These are phyloP conservation scores for Yamadazyma triangularis DNA, from an alignment of 1,139 yeast genomes.

Conservation along the genomic window DNA sequence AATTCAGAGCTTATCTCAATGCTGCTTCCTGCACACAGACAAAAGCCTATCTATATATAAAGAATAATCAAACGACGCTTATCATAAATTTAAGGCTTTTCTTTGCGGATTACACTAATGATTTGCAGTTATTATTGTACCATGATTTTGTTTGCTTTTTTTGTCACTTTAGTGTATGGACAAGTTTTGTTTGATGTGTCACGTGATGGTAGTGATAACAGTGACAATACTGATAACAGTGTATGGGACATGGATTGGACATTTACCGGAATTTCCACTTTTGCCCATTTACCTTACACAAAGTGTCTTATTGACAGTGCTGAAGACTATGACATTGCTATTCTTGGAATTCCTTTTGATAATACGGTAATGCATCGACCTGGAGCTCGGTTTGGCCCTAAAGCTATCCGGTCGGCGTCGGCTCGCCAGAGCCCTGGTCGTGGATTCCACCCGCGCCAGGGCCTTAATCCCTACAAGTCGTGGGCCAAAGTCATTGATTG, in stretches of 20 bases:
- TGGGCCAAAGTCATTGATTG: conserved; percentile 15
- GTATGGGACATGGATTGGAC: conserved; percentile 4
- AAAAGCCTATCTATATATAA: too few species aligned
- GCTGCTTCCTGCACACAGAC: too few species aligned
- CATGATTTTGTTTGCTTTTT: too few species aligned
- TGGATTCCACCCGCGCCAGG: conserved; percentile 62
- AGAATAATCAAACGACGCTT: too few species aligned
- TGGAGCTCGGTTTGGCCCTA: conserved; percentile 75
- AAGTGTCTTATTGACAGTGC: conserved; percentile 19
- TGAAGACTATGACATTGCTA: conserved; percentile 53
- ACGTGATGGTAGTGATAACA: too few species aligned
- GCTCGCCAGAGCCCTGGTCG: conserved; percentile 60
- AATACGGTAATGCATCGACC: conserved; percentile 68
- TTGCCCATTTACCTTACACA: conserved; percentile 29
- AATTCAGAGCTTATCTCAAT: too few species aligned
- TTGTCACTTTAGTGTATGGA: too few species aligned
- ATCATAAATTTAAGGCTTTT: too few species aligned
- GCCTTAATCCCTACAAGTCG: conserved; percentile 29
- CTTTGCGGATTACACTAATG: too few species aligned
- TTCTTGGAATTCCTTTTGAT: conserved; percentile 71
- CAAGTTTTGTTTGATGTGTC: too few species aligned
- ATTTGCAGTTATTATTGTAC: too few species aligned
- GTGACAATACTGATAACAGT: too few species aligned
- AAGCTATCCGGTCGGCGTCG: conserved; percentile 65
- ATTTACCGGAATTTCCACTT: conserved; percentile 31